Conservation (phyloP, 179 eudicot species). For the Amaranthus tricolor region DNA sequence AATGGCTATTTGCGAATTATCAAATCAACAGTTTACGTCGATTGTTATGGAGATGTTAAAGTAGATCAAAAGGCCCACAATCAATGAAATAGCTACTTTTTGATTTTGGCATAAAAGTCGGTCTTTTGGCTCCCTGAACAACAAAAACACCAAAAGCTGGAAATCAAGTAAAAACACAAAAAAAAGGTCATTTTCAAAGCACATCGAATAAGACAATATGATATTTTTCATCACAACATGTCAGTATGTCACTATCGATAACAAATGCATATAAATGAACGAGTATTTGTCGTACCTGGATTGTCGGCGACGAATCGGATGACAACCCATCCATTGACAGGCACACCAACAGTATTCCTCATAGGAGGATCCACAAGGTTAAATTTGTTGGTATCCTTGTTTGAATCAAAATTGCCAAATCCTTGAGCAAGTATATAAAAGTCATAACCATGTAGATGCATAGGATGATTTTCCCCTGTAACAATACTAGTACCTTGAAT, state of each 20-base stretch:
- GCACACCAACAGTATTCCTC: constrained; percentile 78
- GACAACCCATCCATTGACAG: constrained; percentile 81
- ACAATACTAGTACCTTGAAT: constrained; percentile 81
- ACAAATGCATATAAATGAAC: no score
- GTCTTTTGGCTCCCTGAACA: no score
- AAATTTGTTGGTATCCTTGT: constrained; percentile 56
- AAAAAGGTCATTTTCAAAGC: no score
- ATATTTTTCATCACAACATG: no score
- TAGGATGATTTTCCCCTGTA: constrained; percentile 79
- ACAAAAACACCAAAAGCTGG: no score
- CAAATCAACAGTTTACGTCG: not conserved
- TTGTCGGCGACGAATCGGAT: constrained; percentile 89
- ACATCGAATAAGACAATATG: no score
- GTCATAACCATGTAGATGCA: constrained; percentile 90
- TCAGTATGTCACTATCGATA: no score
- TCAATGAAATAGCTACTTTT: no score
- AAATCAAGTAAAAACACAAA: no score
- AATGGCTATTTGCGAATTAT: no score
- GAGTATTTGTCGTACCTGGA: constrained; percentile 53
- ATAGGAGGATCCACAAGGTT: constrained; percentile 87
- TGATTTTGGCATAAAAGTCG: no score
- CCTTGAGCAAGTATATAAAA: constrained; percentile 81
- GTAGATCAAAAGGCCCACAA: not conserved
- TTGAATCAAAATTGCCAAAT: constrained; percentile 71
- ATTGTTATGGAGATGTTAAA: not conserved